Evolutionary conservation across 345 rosid species (phyloP).

Genomic region (Eucalyptus leucophloia): DNA sequence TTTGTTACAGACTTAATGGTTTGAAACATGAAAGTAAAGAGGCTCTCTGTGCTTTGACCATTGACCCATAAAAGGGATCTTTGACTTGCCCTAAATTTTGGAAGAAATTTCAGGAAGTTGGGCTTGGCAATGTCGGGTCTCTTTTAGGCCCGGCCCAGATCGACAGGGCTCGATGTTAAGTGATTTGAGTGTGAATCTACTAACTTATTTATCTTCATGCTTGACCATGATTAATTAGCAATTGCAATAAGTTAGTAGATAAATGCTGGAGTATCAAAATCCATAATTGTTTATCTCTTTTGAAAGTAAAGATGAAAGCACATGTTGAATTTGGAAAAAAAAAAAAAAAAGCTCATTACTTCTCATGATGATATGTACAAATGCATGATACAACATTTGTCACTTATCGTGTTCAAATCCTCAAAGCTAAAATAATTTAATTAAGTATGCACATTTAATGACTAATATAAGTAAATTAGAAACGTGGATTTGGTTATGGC

Average conservation of each 20-base stretch:
- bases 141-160: neutral
- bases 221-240: neutral
- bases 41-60: neutral
- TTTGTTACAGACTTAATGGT: neutral
- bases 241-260: neutral
- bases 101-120: neutral
- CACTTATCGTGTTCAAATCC: neutral
- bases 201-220: neutral
- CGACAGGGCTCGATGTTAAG: neutral
- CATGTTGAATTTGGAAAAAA: neutral
- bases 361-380: neutral
- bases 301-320: neutral
- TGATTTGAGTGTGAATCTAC: neutral
- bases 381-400: neutral
- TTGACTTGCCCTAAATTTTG: neutral
- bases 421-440: neutral
- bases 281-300: neutral
- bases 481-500: neutral
- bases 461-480: neutral
- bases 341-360: neutral
- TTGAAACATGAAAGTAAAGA: neutral
- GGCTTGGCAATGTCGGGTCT: neutral
- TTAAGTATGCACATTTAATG: neutral
- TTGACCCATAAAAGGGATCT: neutral
- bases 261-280: neutral